Conservation (phyloP, 805 yeast species). For the Pichia paraexigua region DNA sequence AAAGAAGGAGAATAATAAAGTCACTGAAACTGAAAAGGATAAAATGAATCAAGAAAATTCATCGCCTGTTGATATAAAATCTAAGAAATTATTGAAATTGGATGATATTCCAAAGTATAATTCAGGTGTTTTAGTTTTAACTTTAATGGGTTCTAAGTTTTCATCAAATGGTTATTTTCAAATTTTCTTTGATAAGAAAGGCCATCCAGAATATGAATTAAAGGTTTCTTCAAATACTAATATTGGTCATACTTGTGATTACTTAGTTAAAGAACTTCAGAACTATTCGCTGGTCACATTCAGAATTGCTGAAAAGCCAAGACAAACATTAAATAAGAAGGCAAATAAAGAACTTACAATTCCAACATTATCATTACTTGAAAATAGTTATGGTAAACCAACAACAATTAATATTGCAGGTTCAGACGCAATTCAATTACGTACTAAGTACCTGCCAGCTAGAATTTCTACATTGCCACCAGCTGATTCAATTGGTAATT, state of each 20-base stretch:
- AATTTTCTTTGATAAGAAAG: slow-evolving; percentile 67
- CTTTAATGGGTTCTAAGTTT: slow-evolving; percentile 52
- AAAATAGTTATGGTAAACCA: slow-evolving; percentile 58
- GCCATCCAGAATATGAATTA: slow-evolving; percentile 54
- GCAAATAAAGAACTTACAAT: slow-evolving; percentile 54
- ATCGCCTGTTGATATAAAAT: slow-evolving; percentile 26
- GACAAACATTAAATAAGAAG: slow-evolving; percentile 47
- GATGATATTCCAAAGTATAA: slow-evolving; percentile 49
- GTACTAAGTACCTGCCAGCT: slow-evolving; percentile 75
- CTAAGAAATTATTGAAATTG: slow-evolving; percentile 46
- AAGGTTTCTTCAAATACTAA: slow-evolving; percentile 37
- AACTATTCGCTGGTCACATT: slow-evolving; percentile 54
- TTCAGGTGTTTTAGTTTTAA: slow-evolving; percentile 71
- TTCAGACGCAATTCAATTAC: slow-evolving; percentile 42
- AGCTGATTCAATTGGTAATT: slow-evolving; percentile 64
- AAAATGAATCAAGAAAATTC: slow-evolving; percentile 13
- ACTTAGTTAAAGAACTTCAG: slow-evolving; percentile 66
- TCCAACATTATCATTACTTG: slow-evolving; percentile 58
- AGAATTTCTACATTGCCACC: slow-evolving; percentile 53
- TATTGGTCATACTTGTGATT: slow-evolving; percentile 55
- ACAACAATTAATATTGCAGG: slow-evolving; percentile 48
- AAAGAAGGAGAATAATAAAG: slow-evolving; percentile 17
- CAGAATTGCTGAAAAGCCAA: slow-evolving; percentile 50
- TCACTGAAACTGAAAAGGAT: slow-evolving; percentile 23
- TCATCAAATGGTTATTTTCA: slow-evolving; percentile 61